Conservation (phyloP, 352 stramenopile genomes). For the Globisporangium okanoganense region DNA sequence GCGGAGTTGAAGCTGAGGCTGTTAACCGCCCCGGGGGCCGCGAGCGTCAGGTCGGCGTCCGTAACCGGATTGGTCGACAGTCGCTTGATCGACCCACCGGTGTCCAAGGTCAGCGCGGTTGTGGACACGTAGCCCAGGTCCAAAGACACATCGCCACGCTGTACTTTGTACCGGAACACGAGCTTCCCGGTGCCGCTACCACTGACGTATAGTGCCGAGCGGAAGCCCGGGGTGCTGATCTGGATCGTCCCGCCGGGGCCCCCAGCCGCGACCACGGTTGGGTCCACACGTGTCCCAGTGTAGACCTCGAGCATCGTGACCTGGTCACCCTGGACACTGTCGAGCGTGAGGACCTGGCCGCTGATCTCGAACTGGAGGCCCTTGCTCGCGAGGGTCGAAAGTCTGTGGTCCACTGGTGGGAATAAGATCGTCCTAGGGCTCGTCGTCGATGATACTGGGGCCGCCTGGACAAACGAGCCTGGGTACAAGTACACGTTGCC, state of each 20-base stretch:
- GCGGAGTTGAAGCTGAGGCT: conserved; percentile 32
- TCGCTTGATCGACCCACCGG: conserved; percentile 43
- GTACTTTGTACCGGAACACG: conserved; percentile 51
- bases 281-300: conserved; percentile 33
- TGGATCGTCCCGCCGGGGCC: conserved; percentile 16
- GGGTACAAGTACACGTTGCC: conserved; percentile 55
- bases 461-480: conserved; percentile 39
- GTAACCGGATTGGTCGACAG: conserved; percentile 48
- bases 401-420: conserved; percentile 37
- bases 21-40: conserved; percentile 25
- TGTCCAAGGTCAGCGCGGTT: conserved; percentile 25
- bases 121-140: conserved; percentile 50
- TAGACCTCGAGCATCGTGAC: conserved; percentile 60
- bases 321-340: conserved; percentile 33
- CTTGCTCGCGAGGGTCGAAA: conserved; percentile 31
- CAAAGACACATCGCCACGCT: conserved; percentile 44
- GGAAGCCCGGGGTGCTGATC: conserved; percentile 48
- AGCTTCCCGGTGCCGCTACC: conserved; percentile 45
- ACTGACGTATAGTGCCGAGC: conserved; percentile 38
- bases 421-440: conserved; percentile 42
- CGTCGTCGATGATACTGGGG: conserved; percentile 15
- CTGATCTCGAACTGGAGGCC: conserved; percentile 59
- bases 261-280: conserved; percentile 16
- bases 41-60: conserved; percentile 43
- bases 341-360: conserved; percentile 44